These are phyloP conservation scores for Dendryphion nanum DNA, from an alignment of 2,329 filamentous ascomycete species.

Conservation along the genomic window DNA sequence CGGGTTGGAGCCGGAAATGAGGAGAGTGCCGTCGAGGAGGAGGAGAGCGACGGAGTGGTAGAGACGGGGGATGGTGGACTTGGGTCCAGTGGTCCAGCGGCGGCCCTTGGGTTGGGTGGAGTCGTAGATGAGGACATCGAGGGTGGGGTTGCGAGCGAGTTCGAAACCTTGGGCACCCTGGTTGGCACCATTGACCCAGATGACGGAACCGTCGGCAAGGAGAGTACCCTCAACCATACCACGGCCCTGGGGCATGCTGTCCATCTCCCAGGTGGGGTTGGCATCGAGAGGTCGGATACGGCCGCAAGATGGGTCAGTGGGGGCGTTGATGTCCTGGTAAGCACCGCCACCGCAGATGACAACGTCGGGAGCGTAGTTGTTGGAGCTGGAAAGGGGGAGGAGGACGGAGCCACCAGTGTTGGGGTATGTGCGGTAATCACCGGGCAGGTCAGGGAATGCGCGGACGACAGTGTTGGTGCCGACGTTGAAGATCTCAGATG, in stretches of 20 bases:
- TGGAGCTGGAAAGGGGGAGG: constrained; percentile 52
- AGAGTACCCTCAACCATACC: constrained; percentile 61
- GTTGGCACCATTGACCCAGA: constrained; percentile 63
- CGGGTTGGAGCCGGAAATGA: constrained; percentile 61
- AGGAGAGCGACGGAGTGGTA: constrained; percentile 63
- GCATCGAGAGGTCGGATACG: constrained; percentile 52
- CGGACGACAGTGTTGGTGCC: constrained; percentile 45
- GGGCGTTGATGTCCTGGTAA: constrained; percentile 59
- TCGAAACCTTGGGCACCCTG: constrained; percentile 61
- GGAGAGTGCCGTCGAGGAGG: constrained; percentile 58
- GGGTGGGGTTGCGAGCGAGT: constrained; percentile 53
- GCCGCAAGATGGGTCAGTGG: constrained; percentile 59
- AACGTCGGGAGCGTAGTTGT: constrained; percentile 54
- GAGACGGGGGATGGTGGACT: constrained; percentile 46
- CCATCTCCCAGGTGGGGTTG: constrained; percentile 56
- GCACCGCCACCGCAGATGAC: constrained; percentile 60
- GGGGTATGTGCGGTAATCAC: constrained; percentile 59
- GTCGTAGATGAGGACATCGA: constrained; percentile 59
- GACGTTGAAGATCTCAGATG: constrained; percentile 57
- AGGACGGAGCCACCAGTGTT: constrained; percentile 61
- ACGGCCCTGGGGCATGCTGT: constrained; percentile 58
- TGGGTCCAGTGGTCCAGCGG: constrained; percentile 50
- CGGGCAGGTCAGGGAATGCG: constrained; percentile 53
- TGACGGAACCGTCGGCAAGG: constrained; percentile 59
- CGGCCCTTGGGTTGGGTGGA: constrained; percentile 51